Evolutionary conservation across 108 stramenopile genomes (phyloP), one percentile per base, ranked within the genome.

Genomic region (Discostella stelligeroides): DNA sequence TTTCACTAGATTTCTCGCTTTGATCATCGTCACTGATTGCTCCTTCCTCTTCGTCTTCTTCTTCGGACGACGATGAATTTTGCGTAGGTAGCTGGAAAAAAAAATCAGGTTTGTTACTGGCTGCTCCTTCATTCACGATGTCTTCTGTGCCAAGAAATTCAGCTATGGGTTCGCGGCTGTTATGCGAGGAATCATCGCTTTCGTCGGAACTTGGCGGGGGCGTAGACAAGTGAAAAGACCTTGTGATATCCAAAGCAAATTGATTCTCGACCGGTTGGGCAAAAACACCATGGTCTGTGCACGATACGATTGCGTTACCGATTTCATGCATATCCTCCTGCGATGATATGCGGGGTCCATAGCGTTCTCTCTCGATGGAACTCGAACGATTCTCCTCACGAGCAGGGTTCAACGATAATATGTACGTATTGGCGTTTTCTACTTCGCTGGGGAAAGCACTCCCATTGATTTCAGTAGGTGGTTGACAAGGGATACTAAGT

Each of bases 181-280:
- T n/a, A n/a, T n/a, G n/a, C n/a, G n/a, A 57, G 20, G 72, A 61
- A 61, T 82, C 60, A n/a, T 73, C 63, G 49, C 68, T 63, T 10
- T 83, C 81, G 34, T 75, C 73, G 17, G 72, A 75, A 39, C 81
- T 80, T 21, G 82, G 73, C 6, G 86, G 74, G 1, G 79, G 79
- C 12, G 79, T 80, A 3, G 79, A 74, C 18, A 80, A 45, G 28
- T 49, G 73, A 43, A 80, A 54, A 54, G 10, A 63, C 63, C 67
- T 73, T 25, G 46, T 60, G 1, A 74, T 24, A 49, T 39, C 39
- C 24, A 34, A 12, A 63, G 30, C 12, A 20, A 11, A 41, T 5
- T 11, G 28, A 49, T 46, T 54, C 17, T 21, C 29, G 23, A 50
- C 18, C 18, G 12, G 17, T 14, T 20, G 8, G 46, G 18, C 41